A percentile compares a stretch with the other conserved stretches of the same genome.
Evolutionary conservation across 371 early-diverging fungal genomes (phyloP).

Genomic region (Mucor sp.): DNA sequence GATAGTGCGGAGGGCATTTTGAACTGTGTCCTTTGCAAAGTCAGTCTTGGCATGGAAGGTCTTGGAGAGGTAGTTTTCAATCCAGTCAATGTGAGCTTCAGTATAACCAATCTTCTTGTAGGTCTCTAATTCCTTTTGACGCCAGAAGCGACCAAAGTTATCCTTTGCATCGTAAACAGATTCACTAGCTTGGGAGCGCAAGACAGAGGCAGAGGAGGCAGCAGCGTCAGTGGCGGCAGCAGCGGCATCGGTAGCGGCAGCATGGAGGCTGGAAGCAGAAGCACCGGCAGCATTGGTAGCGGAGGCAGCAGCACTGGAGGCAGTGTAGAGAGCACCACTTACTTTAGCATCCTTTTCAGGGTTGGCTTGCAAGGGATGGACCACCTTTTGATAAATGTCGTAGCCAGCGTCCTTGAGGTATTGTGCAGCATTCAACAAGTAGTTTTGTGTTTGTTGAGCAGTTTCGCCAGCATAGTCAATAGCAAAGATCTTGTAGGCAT

Average conservation of each 20-base stretch:
- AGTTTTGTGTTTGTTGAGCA: constrained; percentile 23
- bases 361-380: constrained; percentile 12
- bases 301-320: constrained; percentile 15
- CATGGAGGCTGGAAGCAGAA: constrained; percentile 1
- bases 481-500: constrained; percentile 52
- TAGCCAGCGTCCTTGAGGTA: constrained; percentile 24
- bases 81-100: constrained; percentile 46
- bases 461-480: constrained; percentile 42
- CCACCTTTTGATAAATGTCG: constrained; percentile 13
- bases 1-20: constrained; percentile 26
- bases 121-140: constrained; percentile 35
- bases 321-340: constrained; percentile 3
- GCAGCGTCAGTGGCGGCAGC: constrained; percentile 28
- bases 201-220: constrained; percentile 22
- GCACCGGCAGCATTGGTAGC: constrained; percentile 12
- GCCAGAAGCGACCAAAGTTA: constrained; percentile 41
- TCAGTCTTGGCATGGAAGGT: constrained; percentile 32
- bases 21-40: constrained; percentile 32
- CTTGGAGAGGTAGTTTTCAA: constrained; percentile 36
- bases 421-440: constrained; percentile 7
- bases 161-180: constrained; percentile 20
- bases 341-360: background rate
- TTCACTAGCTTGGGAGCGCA: constrained; percentile 25
- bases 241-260: constrained; percentile 8
- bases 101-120: constrained; percentile 45